phyloP scores from a whole-genome alignment of 2,329 filamentous ascomycete genomes.

The Ceratocystis papillata region DNA sequence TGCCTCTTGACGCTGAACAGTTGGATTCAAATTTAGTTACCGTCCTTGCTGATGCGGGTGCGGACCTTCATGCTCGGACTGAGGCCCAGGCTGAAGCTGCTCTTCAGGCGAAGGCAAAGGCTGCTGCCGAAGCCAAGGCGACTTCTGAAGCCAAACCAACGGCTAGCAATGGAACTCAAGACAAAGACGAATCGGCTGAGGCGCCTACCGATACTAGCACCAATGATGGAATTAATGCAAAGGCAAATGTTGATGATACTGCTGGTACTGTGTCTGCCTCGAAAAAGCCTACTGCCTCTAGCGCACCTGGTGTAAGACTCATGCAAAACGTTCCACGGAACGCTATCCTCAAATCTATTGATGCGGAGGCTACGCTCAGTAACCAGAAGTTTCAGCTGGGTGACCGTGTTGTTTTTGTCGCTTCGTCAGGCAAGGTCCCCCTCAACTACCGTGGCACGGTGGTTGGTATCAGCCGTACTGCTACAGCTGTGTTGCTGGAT shows the following conservation, averaged over 20 bases:
- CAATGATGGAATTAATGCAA: background rate
- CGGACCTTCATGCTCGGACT: constrained; percentile 36
- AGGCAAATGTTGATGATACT: background rate
- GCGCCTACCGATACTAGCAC: background rate
- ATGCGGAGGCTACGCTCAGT: constrained; percentile 85
- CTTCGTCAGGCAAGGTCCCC: constrained; percentile 86
- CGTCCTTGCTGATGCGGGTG: constrained; percentile 61
- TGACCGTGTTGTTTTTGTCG: constrained; percentile 85
- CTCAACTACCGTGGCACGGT: constrained; percentile 87
- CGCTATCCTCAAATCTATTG: constrained; percentile 81
- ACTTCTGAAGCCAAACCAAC: background rate
- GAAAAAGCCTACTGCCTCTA: background rate
- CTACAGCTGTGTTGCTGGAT: constrained; percentile 72
- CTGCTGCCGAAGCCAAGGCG: background rate
- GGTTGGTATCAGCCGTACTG: constrained; percentile 83
- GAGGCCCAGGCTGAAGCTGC: background rate
- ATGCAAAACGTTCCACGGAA: constrained; percentile 73
- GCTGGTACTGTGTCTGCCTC: constrained; percentile 33
- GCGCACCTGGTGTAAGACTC: background rate
- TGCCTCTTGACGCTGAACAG: constrained; percentile 94
- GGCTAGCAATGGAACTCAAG: too few relatives aligned
- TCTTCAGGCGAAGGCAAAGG: background rate
- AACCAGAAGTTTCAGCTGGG: constrained; percentile 76
- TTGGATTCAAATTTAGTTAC: constrained; percentile 84
- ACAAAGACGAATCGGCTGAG: background rate